These are phyloP conservation scores for Boletellus ananas DNA, from an alignment of 768 basidiomycete genomes.

Conservation along the genomic window DNA sequence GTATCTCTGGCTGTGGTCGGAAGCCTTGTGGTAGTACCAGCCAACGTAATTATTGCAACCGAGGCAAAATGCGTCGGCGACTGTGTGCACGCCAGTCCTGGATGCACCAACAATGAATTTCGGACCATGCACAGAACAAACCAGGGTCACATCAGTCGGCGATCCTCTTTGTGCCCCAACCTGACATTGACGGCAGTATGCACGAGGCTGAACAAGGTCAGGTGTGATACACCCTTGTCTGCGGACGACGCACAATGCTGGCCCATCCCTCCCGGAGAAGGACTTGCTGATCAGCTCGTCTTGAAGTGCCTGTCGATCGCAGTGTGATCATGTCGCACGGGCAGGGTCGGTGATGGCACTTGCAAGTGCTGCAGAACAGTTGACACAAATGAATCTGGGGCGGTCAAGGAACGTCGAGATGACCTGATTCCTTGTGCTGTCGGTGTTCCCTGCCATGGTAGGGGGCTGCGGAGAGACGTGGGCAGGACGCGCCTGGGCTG, in stretches of 20 bases:
- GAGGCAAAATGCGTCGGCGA: slow-evolving; percentile 75
- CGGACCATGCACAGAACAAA: slow-evolving; percentile 1
- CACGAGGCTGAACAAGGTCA: slow-evolving; percentile 50
- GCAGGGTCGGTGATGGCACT: slow-evolving; percentile 22
- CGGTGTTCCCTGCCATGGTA: slow-evolving; percentile 24
- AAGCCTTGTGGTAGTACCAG: slow-evolving; percentile 81
- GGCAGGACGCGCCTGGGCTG: not conserved
- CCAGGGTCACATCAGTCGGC: slow-evolving; percentile 57
- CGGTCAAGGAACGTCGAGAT: slow-evolving; percentile 59
- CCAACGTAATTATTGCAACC: slow-evolving; percentile 77
- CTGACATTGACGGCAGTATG: slow-evolving; percentile 75
- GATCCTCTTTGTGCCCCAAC: slow-evolving; percentile 69
- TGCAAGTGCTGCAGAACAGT: slow-evolving; percentile 70
- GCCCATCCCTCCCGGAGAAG: slow-evolving; percentile 79
- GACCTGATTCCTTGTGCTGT: slow-evolving; percentile 54
- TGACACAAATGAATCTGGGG: slow-evolving; percentile 64
- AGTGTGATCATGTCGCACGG: not conserved
- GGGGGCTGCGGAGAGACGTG: not conserved
- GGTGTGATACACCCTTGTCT: not conserved
- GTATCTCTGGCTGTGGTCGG: slow-evolving; percentile 75
- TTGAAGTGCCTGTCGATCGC: slow-evolving; percentile 56
- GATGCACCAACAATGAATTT: slow-evolving; percentile 2
- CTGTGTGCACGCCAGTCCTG: slow-evolving; percentile 78
- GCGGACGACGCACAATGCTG: slow-evolving; percentile 61
- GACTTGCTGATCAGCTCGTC: slow-evolving; percentile 84